Conservation (phyloP, 345 rosid genomes). For the Heritiera littoralis region DNA sequence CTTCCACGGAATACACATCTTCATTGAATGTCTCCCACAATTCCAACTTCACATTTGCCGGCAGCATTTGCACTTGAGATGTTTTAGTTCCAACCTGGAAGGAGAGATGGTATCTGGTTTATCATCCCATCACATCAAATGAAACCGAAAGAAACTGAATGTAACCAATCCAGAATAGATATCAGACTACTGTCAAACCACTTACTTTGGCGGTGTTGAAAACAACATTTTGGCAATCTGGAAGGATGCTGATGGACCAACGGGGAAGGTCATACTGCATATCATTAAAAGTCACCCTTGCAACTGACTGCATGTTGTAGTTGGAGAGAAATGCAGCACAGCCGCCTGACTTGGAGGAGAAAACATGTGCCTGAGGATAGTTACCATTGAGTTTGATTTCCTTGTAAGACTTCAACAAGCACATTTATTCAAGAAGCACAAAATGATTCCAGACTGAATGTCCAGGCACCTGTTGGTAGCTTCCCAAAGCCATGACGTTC, state of each 20-base stretch:
- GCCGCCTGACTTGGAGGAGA: slow-evolving; percentile 48
- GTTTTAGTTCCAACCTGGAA: slow-evolving; percentile 42
- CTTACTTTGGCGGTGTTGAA: slow-evolving; percentile 79
- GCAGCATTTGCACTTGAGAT: slow-evolving; percentile 41
- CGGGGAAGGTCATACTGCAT: slow-evolving; percentile 66
- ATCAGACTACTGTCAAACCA: not conserved
- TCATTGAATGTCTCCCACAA: slow-evolving; percentile 61
- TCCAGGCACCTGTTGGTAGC: slow-evolving; percentile 57
- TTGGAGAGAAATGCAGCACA: slow-evolving; percentile 90
- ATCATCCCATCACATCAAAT: slow-evolving; percentile 7
- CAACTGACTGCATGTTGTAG: slow-evolving; percentile 42
- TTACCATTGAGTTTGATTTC: not conserved
- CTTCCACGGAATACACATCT: slow-evolving; percentile 41
- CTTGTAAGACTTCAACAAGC: not conserved
- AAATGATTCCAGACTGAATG: not conserved
- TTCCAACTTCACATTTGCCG: slow-evolving; percentile 29
- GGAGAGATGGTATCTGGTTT: slow-evolving; percentile 6
- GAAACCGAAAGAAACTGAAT: not conserved
- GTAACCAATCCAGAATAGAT: not conserved
- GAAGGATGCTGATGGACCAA: slow-evolving; percentile 95
- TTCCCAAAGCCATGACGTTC: slow-evolving; percentile 49
- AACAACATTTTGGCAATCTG: slow-evolving; percentile 66
- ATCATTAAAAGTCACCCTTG: slow-evolving; percentile 55
- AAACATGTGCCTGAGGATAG: slow-evolving; percentile 62
- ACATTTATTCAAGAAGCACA: slow-evolving; percentile 12